phyloP scores from a whole-genome alignment of 129 eudicot genomes.

The Logfia minima region DNA sequence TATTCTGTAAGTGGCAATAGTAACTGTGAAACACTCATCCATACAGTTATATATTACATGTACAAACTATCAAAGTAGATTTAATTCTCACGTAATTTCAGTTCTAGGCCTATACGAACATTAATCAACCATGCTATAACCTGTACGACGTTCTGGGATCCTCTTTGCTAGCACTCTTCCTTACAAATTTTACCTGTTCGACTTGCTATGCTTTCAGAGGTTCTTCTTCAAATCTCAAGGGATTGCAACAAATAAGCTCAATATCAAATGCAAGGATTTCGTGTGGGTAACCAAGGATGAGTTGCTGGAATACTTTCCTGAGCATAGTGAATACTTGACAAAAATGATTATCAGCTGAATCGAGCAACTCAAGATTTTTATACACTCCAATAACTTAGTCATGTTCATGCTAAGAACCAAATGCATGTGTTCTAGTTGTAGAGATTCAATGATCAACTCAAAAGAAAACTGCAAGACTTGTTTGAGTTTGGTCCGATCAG shows the following conservation, averaged over 20 bases:
- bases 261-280: constrained; percentile 71
- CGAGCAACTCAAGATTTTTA: constrained; percentile 5
- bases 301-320: constrained; percentile 77
- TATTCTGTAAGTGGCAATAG: neutral
- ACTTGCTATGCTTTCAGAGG: constrained; percentile 43
- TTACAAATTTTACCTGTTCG: neutral
- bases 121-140: neutral
- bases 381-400: constrained; percentile 17
- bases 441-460: constrained; percentile 2
- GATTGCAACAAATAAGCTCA: constrained; percentile 57
- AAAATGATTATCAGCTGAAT: constrained; percentile 80
- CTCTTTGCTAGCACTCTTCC: neutral
- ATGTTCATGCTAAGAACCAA: constrained; percentile 3
- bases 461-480: neutral
- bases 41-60: too few species aligned
- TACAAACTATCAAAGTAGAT: too few species aligned
- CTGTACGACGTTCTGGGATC: neutral
- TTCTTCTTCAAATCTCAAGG: constrained; percentile 95
- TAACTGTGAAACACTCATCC: neutral
- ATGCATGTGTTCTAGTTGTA: constrained; percentile 17
- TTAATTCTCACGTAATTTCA: too few species aligned
- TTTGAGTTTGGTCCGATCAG: neutral
- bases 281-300: constrained; percentile 94
- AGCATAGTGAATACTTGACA: constrained; percentile 68
- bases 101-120: neutral